A percentile compares a stretch with the other conserved stretches of the same genome.
These are phyloP conservation scores for Trichoderma brevicompactum DNA, from an alignment of 2,329 filamentous ascomycete species.

Conservation along the genomic window DNA sequence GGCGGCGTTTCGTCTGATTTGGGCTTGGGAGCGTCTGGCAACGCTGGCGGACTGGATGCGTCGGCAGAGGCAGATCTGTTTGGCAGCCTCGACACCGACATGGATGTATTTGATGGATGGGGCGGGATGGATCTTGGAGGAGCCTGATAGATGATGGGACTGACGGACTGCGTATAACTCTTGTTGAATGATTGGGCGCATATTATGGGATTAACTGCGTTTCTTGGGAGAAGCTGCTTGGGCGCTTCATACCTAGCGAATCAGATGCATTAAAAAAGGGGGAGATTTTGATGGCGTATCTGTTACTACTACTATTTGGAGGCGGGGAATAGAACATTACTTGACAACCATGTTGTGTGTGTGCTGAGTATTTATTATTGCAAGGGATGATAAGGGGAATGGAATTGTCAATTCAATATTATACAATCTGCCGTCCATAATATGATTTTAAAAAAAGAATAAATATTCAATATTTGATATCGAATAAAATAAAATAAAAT, in stretches of 20 bases:
- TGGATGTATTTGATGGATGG: constrained; percentile 53
- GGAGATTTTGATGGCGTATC: too few species aligned
- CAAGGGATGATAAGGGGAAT: too few species aligned
- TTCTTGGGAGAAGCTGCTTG: neutral
- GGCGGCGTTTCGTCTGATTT: constrained; percentile 45
- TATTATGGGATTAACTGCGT: too few species aligned
- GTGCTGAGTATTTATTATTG: too few species aligned
- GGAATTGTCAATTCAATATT: too few species aligned
- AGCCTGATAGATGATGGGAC: neutral
- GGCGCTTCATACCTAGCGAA: neutral
- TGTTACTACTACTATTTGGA: neutral
- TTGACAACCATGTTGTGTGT: neutral
- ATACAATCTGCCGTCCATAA: too few species aligned
- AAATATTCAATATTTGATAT: too few species aligned
- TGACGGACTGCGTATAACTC: too few species aligned
- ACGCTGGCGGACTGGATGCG: constrained; percentile 39
- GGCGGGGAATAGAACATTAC: neutral
- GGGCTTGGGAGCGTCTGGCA: constrained; percentile 44
- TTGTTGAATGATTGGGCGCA: neutral
- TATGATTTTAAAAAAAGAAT: too few species aligned
- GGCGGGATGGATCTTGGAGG: constrained; percentile 29
- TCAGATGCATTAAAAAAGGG: neutral
- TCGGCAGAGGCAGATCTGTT: constrained; percentile 48
- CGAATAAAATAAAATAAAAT: neutral
- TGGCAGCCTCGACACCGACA: constrained; percentile 44